Conservation (phyloP, 495 filamentous ascomycete species). For the Sabuloglossum arenarium region DNA sequence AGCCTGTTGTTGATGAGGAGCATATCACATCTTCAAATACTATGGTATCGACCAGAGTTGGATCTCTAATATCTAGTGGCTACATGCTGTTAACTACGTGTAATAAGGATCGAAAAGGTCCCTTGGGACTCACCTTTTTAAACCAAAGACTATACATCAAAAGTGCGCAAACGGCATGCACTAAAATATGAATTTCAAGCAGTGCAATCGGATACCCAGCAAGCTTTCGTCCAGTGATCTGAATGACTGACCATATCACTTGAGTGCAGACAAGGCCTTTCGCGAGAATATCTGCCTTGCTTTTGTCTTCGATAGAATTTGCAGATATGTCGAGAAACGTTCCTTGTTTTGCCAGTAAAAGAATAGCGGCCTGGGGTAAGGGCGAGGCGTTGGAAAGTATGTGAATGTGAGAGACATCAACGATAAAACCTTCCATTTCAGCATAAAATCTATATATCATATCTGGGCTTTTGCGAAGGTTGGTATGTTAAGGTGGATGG, state of each 20-base stretch:
- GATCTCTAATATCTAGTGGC: too few relatives aligned
- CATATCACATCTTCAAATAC: too few relatives aligned
- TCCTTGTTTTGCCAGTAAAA: conserved; percentile 1
- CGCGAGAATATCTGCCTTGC: conserved; percentile 6
- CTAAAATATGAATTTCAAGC: conserved; percentile 5
- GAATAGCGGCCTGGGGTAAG: background rate
- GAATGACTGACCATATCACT: conserved; percentile 2
- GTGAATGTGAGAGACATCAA: background rate
- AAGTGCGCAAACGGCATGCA: conserved; percentile 4
- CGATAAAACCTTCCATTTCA: conserved; percentile 8
- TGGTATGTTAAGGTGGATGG: conserved; percentile 23
- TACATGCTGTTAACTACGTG: too few relatives aligned
- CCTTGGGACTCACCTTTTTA: too few relatives aligned
- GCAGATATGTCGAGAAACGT: background rate
- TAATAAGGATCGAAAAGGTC: too few relatives aligned
- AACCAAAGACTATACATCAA: conserved; percentile 4
- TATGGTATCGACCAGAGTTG: too few relatives aligned
- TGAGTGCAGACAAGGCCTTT: conserved; percentile 3
- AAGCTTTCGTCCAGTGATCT: background rate
- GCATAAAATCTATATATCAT: conserved; percentile 2
- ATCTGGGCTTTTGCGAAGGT: background rate
- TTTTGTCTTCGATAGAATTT: background rate
- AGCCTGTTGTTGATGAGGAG: too few relatives aligned
- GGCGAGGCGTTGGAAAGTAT: too few relatives aligned
- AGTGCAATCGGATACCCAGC: background rate